Evolutionary conservation across 2,329 filamentous ascomycete species (phyloP).

Genomic region (Colletotrichum graminicola): DNA sequence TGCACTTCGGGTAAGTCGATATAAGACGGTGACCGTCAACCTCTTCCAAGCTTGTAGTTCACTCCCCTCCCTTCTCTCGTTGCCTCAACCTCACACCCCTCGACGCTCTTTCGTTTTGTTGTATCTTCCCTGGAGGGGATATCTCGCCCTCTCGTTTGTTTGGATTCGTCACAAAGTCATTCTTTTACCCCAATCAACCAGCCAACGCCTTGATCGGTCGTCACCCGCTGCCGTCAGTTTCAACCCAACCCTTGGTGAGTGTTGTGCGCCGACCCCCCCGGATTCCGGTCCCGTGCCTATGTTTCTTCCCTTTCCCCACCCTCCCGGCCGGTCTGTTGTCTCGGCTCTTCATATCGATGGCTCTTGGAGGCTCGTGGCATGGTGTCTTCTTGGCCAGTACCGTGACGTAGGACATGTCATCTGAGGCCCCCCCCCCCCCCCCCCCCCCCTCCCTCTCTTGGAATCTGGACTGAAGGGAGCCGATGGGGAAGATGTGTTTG

Average conservation of each 20-base stretch:
- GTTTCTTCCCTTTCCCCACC: slow-evolving; percentile 15
- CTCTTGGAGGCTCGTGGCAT: slow-evolving; percentile 15
- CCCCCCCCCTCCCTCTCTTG: not conserved
- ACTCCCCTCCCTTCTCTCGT: slow-evolving; percentile 17
- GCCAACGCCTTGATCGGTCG: slow-evolving; percentile 30
- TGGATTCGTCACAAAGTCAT: slow-evolving; percentile 23
- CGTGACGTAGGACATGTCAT: slow-evolving; percentile 37
- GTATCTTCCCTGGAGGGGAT: slow-evolving; percentile 27
- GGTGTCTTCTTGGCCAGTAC: slow-evolving; percentile 8
- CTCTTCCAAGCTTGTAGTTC: slow-evolving; percentile 20
- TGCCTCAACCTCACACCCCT: slow-evolving; percentile 37
- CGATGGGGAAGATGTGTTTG: slow-evolving; percentile 24
- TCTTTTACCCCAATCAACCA: slow-evolving; percentile 26
- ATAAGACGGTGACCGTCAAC: slow-evolving; percentile 41
- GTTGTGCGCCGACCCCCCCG: slow-evolving; percentile 4
- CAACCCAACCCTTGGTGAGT: slow-evolving; percentile 25
- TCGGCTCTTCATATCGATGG: slow-evolving; percentile 38
- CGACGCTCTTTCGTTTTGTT: slow-evolving; percentile 38
- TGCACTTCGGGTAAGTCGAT: slow-evolving; percentile 38
- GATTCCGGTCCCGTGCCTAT: slow-evolving; percentile 34
- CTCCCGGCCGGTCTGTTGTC: slow-evolving; percentile 36
- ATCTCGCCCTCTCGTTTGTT: slow-evolving; percentile 2
- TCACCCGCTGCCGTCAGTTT: slow-evolving; percentile 42
- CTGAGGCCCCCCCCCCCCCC: slow-evolving; percentile 13
- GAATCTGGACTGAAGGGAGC: not conserved